A percentile compares a stretch with the other conserved stretches of the same genome.
These are phyloP conservation scores for Musa itinerans DNA, from an alignment of 176 grass and related monocot species.

Conservation along the genomic window DNA sequence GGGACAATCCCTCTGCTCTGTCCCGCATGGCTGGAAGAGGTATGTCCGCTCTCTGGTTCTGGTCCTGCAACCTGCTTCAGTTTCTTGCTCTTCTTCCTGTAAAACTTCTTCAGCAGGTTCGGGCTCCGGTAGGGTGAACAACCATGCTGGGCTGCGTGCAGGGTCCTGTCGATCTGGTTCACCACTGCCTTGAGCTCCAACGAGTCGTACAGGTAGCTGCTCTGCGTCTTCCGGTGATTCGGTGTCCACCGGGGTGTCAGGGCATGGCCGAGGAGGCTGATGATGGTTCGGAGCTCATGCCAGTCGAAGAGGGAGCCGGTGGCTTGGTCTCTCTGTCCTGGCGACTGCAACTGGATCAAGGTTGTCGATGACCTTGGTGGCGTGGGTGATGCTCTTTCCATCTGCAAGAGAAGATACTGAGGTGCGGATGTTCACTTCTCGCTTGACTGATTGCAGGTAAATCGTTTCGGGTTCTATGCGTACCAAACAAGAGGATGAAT, in stretches of 20 bases:
- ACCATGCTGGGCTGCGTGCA: conserved; percentile 8
- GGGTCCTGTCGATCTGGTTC: conserved; percentile 27
- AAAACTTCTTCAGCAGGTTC: neutral
- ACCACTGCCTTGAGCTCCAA: conserved; percentile 55
- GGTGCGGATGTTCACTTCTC: neutral
- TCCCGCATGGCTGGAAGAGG: neutral
- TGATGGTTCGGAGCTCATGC: neutral
- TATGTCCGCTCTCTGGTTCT: neutral
- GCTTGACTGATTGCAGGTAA: neutral
- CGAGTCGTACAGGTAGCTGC: conserved; percentile 53
- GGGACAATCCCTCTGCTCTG: neutral
- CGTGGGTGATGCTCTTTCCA: neutral
- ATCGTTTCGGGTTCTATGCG: neutral
- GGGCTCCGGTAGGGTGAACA: neutral
- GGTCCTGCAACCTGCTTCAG: neutral
- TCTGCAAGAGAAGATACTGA: neutral
- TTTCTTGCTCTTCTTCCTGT: neutral
- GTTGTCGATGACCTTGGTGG: neutral
- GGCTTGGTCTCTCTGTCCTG: neutral
- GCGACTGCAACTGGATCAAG: neutral
- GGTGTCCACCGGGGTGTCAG: neutral
- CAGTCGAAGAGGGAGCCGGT: neutral
- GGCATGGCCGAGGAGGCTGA: neutral
- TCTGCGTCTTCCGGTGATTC: neutral
- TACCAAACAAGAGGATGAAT: neutral